A percentile compares a stretch with the other conserved stretches of the same genome.
Evolutionary conservation across 2,329 filamentous ascomycete genomes (phyloP).

Genomic region (Ilyonectria robusta): DNA sequence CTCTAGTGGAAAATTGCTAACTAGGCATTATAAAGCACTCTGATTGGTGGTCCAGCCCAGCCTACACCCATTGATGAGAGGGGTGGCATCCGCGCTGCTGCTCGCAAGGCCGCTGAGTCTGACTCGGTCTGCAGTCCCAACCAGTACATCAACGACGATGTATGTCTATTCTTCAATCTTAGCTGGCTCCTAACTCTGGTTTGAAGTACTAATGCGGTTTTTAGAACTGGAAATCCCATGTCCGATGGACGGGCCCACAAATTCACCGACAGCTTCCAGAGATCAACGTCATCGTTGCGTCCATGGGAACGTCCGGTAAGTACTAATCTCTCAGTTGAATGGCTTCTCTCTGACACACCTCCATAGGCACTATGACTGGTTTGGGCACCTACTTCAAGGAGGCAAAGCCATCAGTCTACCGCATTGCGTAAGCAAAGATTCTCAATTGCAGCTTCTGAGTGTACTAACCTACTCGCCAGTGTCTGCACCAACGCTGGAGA

Average conservation of each 20-base stretch:
- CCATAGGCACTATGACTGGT: constrained; percentile 60
- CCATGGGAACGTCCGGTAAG: constrained; percentile 65
- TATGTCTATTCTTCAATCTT: constrained; percentile 24
- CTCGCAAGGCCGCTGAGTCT: constrained; percentile 49
- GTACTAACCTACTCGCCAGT: constrained; percentile 49
- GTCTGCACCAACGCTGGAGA: constrained; percentile 72
- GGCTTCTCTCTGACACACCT: neutral
- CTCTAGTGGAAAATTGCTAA: constrained; percentile 14
- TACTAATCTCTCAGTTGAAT: too few relatives aligned
- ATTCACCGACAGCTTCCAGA: constrained; percentile 69
- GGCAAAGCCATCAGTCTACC: constrained; percentile 63
- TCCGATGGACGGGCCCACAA: constrained; percentile 72
- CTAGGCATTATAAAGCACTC: constrained; percentile 37
- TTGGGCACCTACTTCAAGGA: constrained; percentile 66
- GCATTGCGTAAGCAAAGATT: constrained; percentile 49
- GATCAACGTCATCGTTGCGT: constrained; percentile 68
- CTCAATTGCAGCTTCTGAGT: neutral
- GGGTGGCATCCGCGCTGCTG: constrained; percentile 50
- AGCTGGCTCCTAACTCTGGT: accelerated
- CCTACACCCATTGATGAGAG: constrained; percentile 51
- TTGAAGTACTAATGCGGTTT: neutral
- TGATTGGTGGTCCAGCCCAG: constrained; percentile 53
- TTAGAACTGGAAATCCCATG: constrained; percentile 68
- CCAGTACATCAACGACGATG: constrained; percentile 54
- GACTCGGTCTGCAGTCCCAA: constrained; percentile 50